Evolutionary conservation across 1,139 yeast species (phyloP), one percentile per base, ranked within the genome.

Genomic region (Casaregolazyma lundiana): DNA sequence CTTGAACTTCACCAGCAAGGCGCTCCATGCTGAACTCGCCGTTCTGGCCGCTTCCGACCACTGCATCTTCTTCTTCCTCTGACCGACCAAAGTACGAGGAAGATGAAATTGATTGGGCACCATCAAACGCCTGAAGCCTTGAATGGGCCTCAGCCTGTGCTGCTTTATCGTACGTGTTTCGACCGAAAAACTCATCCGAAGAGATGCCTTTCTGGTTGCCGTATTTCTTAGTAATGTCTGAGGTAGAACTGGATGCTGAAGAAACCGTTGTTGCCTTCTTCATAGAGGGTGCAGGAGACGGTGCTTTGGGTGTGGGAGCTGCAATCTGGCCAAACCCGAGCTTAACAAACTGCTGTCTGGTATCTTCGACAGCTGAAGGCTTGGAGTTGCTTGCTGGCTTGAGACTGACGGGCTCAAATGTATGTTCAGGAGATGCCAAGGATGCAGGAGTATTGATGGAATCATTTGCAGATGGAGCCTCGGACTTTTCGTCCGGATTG

Each of bases 171-270:
- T 80, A 88, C 41, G 81, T 72, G 35, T 94, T 94, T 61, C 96
- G 81, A 13, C 97, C 96, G 64, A 92, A 92, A 63, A 78, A 80
- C 68, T 89, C 95, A 66, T 94, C 98, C 0, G 97, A 89, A 0
- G 97, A 90, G 54, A 92, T 94, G 47, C 90, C 96, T 74, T 88
- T 92, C 65, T 90, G 97, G 36, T 72, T 71, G 47, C 97, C 97
- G 65, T 76, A 92, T 67, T 89, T 87, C 61, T 76, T 77, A 37
- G 64, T 64, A 15, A 66, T 63, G 45, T 63, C 68, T n/a, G 58
- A 60, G 43, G 66, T 57, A 30, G 72, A 69, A 26, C 67, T 68
- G 2, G 73, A 60, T 1, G 75, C 73, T 2, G 71, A 68, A 41
- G 67, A 63, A 45, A 15, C 37, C 29, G 56, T 44, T 17, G 54